Evolutionary conservation across 257 asterid species (phyloP), one percentile per base, ranked within the genome.

Genomic region (Ocimum tenuiflorum): DNA sequence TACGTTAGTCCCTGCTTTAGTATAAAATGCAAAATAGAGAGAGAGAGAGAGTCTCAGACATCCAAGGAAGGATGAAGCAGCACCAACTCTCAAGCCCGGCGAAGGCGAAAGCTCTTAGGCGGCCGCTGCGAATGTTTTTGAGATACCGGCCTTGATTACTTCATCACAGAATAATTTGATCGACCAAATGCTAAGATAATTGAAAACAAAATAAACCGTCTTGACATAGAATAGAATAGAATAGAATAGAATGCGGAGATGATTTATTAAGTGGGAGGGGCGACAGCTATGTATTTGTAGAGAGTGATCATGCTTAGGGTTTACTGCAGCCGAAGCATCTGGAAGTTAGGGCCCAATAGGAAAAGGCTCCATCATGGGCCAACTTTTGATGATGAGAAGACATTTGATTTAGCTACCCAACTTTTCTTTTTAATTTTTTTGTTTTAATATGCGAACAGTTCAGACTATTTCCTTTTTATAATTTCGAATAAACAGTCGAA

Each of bases 91-190:
- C 88, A 73, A 83, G 77, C 78, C 88, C 7, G 82, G 86, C 80
- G 81, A 76, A 73, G 80, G 87, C 82, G 77, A 81, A 74, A 81
- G 85, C 66, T 49, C 78, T 81, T 50, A 79, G 87, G 76, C 83
- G 85, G 85, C 87, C 80, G 58, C 87, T 83, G 84, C 84, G 89
- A 80, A 83, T 83, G 86, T 78, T 73, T 27, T 77, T 69, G 85
- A 81, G 86, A 83, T 81, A 81, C 83, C 51, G 59, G 87, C 85
- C 83, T 79, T 74, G 14, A n/a, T 46, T 38, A 51, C 61, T 1
- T 81, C 87, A 73, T 84, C 87, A 75, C 13, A 3, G 82, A 8
- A 23, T 0, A 39, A n/a, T 19, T 13, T 20, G 12, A 10, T 2
- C 5, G 15, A 12, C 12, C 19, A 53, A 36, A 51, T 3, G 1